Percentiles rank a stretch among this genome's conserved stretches.
phyloP scores from a whole-genome alignment of 2,329 filamentous ascomycete genomes.

The Fusarium dlaminii region DNA sequence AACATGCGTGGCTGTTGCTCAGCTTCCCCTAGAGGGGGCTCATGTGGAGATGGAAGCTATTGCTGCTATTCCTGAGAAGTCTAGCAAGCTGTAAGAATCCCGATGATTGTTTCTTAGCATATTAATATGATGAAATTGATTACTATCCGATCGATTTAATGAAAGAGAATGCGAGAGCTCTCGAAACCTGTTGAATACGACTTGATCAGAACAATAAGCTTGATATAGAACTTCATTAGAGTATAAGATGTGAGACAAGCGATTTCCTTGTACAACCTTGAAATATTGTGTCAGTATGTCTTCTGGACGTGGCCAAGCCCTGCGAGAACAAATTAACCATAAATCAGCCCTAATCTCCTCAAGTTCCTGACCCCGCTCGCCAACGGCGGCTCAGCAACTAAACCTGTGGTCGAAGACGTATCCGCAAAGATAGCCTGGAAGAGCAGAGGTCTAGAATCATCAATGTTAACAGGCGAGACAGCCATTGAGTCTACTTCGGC shows the following conservation, averaged over 20 bases:
- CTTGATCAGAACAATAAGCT: neutral
- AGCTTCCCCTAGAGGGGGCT: neutral
- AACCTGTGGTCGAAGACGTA: neutral
- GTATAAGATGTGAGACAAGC: fast-evolving
- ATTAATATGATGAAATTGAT: neutral
- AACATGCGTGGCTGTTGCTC: neutral
- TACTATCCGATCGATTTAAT: neutral
- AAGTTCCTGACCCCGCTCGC: neutral
- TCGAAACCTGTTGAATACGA: neutral
- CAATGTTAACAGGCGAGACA: too few relatives aligned
- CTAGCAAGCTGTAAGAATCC: neutral
- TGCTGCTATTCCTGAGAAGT: neutral
- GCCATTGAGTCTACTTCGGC: neutral
- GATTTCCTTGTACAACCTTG: too few relatives aligned
- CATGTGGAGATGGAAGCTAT: slow-evolving; percentile 1
- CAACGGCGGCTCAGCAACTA: too few relatives aligned
- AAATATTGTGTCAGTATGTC: too few relatives aligned
- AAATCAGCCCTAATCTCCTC: neutral
- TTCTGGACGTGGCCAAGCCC: neutral
- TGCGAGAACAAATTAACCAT: neutral
- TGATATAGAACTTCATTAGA: neutral
- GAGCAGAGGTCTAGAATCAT: neutral
- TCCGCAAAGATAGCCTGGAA: neutral
- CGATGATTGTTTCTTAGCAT: neutral
- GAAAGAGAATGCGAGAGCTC: neutral